These are phyloP conservation scores for Tetrastigma voinierianum DNA, from an alignment of 164 flowering plant genomes.

Conservation along the genomic window DNA sequence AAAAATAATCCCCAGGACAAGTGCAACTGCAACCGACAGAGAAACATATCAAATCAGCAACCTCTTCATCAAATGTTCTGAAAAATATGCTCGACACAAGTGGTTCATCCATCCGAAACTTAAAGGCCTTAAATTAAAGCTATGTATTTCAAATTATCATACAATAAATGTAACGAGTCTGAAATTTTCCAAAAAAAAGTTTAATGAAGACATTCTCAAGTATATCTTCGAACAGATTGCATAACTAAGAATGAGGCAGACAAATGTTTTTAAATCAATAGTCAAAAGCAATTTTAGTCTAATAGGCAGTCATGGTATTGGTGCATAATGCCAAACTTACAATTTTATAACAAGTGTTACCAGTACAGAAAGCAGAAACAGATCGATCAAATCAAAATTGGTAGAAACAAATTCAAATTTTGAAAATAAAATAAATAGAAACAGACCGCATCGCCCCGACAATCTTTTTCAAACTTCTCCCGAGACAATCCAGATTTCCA, in stretches of 20 bases:
- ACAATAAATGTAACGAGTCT: too few species aligned
- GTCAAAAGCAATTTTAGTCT: too few species aligned
- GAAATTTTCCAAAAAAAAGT: too few species aligned
- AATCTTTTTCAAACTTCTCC: slow-evolving; percentile 52
- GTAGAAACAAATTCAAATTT: neutral
- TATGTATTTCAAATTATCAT: too few species aligned
- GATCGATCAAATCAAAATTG: neutral
- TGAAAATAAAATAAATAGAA: slow-evolving; percentile 5
- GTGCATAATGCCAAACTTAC: too few species aligned
- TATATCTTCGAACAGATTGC: too few species aligned
- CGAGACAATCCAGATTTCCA: slow-evolving; percentile 27
- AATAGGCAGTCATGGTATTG: too few species aligned
- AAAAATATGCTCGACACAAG: too few species aligned
- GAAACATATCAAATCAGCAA: neutral
- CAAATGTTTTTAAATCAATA: too few species aligned
- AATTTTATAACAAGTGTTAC: neutral
- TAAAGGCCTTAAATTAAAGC: neutral
- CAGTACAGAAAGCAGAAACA: neutral
- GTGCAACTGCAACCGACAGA: neutral
- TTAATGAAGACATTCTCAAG: too few species aligned
- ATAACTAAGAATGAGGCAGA: too few species aligned
- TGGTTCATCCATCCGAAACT: neutral
- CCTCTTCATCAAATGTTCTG: neutral
- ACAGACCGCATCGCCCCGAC: slow-evolving; percentile 77
- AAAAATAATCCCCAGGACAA: neutral